Evolutionary conservation across 148 eudicot genomes (phyloP).

Genomic region (Rhododendron simsii): DNA sequence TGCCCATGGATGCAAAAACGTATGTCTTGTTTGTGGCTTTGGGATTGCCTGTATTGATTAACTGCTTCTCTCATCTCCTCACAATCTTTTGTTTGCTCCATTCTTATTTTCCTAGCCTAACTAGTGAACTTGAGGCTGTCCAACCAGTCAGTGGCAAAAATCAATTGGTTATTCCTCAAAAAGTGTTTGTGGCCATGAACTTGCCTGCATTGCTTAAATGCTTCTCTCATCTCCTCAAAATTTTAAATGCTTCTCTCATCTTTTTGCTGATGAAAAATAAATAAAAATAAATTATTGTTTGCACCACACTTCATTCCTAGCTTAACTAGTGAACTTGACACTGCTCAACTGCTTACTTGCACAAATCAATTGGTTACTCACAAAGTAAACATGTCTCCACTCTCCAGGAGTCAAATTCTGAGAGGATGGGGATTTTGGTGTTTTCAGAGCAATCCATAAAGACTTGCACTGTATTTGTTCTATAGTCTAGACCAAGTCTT

Average conservation of each 20-base stretch:
- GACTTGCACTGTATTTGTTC: not conserved
- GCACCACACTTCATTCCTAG: not conserved
- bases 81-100: not conserved
- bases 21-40: slow-evolving; percentile 16
- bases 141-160: not conserved
- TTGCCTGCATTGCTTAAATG: not conserved
- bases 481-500: not conserved
- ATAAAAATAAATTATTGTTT: not conserved
- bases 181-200: not conserved
- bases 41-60: not conserved
- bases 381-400: not conserved
- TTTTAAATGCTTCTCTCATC: not conserved
- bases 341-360: not conserved
- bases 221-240: not conserved
- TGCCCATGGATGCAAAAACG: slow-evolving; percentile 87
- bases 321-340: not conserved
- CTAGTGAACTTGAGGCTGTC: slow-evolving; percentile 72
- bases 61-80: not conserved
- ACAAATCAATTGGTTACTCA: not conserved
- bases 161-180: not conserved
- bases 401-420: not conserved
- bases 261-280: not conserved
- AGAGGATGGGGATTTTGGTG: not conserved
- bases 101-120: not conserved
- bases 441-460: slow-evolving; percentile 7